These are phyloP conservation scores for Drechslerella dactyloides DNA, from an alignment of 2,329 filamentous ascomycete species.

Conservation along the genomic window DNA sequence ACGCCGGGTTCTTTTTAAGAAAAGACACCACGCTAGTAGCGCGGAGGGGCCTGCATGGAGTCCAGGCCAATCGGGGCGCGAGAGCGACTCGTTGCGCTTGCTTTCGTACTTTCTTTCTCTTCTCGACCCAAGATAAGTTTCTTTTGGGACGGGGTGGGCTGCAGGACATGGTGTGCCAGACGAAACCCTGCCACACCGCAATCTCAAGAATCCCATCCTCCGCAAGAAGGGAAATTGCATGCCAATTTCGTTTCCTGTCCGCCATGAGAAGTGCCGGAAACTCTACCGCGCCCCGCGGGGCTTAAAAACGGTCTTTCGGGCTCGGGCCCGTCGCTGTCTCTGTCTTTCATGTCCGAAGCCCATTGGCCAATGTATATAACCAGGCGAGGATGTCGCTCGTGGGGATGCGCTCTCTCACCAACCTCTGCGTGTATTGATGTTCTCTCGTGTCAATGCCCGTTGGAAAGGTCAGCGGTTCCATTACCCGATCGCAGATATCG, in stretches of 20 bases:
- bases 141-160: conserved; percentile 35
- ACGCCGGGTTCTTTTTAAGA: conserved; percentile 43
- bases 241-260: conserved; percentile 46
- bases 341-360: background rate
- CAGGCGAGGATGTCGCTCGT: background rate
- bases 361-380: background rate
- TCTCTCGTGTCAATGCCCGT: background rate
- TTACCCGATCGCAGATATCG: conserved; percentile 1
- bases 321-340: background rate
- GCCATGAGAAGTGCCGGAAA: conserved; percentile 17
- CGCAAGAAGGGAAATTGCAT: conserved; percentile 50
- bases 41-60: conserved; percentile 28
- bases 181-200: conserved; percentile 49
- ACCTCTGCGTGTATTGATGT: background rate
- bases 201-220: conserved; percentile 51
- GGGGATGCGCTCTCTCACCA: background rate
- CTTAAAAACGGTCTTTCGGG: conserved; percentile 34
- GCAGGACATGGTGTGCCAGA: conserved; percentile 46
- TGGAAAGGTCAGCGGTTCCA: background rate
- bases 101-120: conserved; percentile 15
- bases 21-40: conserved; percentile 30
- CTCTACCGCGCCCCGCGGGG: conserved; percentile 30
- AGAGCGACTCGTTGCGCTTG: conserved; percentile 13
- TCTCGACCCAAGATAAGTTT: conserved; percentile 46
- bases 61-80: conserved; percentile 34